Conservation (phyloP, 345 rosid species). For the Cardamine chenopodiifolia region DNA sequence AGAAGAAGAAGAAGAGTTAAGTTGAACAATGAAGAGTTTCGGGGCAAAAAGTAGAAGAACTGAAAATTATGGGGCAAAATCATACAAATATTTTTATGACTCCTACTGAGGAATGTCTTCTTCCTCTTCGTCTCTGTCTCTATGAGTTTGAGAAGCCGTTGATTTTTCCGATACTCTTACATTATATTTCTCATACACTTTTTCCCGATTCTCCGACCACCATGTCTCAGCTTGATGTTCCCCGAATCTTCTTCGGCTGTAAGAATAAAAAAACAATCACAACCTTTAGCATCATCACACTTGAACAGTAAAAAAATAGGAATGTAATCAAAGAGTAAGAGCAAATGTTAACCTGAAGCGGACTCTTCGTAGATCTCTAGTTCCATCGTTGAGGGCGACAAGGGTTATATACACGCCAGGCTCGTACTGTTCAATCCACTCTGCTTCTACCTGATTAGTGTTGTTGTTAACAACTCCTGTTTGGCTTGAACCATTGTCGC, state of each 20-base stretch:
- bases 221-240: slow-evolving; percentile 97
- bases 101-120: slow-evolving; percentile 15
- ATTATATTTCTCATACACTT: slow-evolving; percentile 80
- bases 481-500: slow-evolving; percentile 56
- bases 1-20: not conserved
- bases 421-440: slow-evolving; percentile 97
- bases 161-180: slow-evolving; percentile 75
- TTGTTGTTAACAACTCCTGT: slow-evolving; percentile 37
- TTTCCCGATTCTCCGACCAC: slow-evolving; percentile 98
- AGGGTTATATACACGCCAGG: slow-evolving; percentile 95
- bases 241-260: slow-evolving; percentile 87
- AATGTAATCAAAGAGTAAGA: slow-evolving; percentile 3
- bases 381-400: slow-evolving; percentile 81
- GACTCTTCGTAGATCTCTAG: slow-evolving; percentile 91
- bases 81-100: slow-evolving; percentile 28
- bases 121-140: slow-evolving; percentile 36
- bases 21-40: slow-evolving; percentile 21
- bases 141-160: slow-evolving; percentile 53
- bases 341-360: slow-evolving; percentile 77
- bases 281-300: slow-evolving; percentile 24
- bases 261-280: slow-evolving; percentile 18
- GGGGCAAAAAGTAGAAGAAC: slow-evolving; percentile 22
- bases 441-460: slow-evolving; percentile 73
- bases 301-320: not conserved
- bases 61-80: slow-evolving; percentile 15